Conservation (phyloP, 2,329 filamentous ascomycete genomes). For the Sordariomycetes sp. region DNA sequence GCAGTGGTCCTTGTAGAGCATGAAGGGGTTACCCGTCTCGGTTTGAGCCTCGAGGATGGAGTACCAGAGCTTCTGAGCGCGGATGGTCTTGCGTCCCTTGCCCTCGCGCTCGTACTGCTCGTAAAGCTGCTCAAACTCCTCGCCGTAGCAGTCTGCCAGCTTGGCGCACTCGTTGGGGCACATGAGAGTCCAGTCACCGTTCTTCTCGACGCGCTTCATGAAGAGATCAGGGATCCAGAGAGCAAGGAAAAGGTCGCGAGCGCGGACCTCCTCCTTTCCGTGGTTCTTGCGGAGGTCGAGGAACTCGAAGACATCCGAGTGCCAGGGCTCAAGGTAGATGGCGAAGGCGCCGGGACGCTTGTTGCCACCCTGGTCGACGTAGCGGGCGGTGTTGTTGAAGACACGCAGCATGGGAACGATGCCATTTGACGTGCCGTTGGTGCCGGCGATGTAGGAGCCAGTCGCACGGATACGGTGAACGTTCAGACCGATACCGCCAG, state of each 20-base stretch:
- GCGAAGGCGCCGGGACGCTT: conserved; percentile 98
- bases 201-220: conserved; percentile 99
- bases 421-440: conserved; percentile 96
- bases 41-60: conserved; percentile 97
- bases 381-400: conserved; percentile 98
- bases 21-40: conserved; percentile 97
- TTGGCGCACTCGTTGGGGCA: conserved; percentile 95
- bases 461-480: conserved; percentile 95
- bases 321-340: conserved; percentile 98
- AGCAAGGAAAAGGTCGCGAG: conserved; percentile 93
- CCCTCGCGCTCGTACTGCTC: conserved; percentile 85
- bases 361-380: conserved; percentile 98
- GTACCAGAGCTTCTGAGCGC: conserved; percentile 99
- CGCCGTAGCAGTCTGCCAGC: conserved; percentile 91
- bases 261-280: conserved; percentile 95
- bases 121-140: conserved; percentile 93
- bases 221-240: conserved; percentile 98
- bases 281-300: conserved; percentile 98
- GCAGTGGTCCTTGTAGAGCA: conserved; percentile 98
- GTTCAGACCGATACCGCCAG: conserved; percentile 94
- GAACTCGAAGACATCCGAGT: conserved; percentile 95
- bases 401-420: conserved; percentile 97
- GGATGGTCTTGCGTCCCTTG: conserved; percentile 80
- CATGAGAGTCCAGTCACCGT: conserved; percentile 95
- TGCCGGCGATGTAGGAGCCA: conserved; percentile 95